Conservation (phyloP, 2,329 filamentous ascomycete genomes). For the Dactylella cylindrospora region DNA sequence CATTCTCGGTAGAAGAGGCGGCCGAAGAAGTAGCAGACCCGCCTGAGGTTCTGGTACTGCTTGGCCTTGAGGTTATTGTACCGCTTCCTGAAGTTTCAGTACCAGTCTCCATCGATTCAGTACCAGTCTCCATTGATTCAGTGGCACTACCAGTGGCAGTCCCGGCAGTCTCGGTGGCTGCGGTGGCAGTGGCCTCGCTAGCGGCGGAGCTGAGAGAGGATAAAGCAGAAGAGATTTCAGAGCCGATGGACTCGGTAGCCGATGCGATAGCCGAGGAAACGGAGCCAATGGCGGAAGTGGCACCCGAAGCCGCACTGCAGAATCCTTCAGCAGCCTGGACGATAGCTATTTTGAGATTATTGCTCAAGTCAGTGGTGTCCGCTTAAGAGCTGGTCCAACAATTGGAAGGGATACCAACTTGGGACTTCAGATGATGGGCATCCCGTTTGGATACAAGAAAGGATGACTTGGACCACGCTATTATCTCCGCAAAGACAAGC, state of each 20-base stretch:
- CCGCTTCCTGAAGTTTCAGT: neutral
- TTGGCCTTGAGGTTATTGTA: neutral
- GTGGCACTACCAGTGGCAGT: neutral
- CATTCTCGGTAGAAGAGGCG: too few relatives aligned
- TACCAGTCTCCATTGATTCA: neutral
- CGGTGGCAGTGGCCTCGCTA: neutral
- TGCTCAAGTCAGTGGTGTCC: too few relatives aligned
- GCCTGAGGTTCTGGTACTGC: constrained; percentile 12
- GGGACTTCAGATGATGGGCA: constrained; percentile 18
- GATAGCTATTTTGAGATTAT: constrained; percentile 19
- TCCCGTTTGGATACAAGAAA: constrained; percentile 12
- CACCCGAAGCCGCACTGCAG: constrained; percentile 23
- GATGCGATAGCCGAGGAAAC: constrained; percentile 10
- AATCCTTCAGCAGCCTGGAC: constrained; percentile 26
- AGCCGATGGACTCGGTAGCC: neutral
- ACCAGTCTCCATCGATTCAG: neutral
- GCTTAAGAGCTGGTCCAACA: too few relatives aligned
- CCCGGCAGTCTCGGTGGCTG: neutral
- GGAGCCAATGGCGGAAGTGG: neutral
- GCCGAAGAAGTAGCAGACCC: too few relatives aligned
- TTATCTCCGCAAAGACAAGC: too few relatives aligned
- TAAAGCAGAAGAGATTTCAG: constrained; percentile 14
- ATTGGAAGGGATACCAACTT: neutral
- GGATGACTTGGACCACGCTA: constrained; percentile 11
- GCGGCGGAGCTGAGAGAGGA: too few relatives aligned